Base-by-base conservation (phyloP, 768 basidiomycete genomes). In the Omphalotus guepiniiformis region DNA sequence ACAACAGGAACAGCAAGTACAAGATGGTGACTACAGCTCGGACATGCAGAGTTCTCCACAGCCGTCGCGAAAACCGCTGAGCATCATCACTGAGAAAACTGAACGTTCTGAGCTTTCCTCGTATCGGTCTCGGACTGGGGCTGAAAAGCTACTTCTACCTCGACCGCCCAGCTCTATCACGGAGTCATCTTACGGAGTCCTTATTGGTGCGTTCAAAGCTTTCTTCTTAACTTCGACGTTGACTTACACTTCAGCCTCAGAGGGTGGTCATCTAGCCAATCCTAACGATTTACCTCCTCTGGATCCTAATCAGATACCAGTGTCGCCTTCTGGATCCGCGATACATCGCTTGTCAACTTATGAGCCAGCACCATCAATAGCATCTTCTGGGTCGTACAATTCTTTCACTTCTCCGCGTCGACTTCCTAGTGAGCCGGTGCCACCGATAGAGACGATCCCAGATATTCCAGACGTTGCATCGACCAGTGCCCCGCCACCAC, bases 321-420 rank as follows among this genome's bases (percentile, higher is more conserved):
- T 80, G 16, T 87, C 86, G 11, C 85, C 85, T 32, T 80, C 86
- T 19, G 69, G 66, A 1, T 87, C 85, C 18, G 85, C 86, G 15
- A 56, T 85, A n/a, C 70, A 75, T 29, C 69, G 77, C 25, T 68
- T 86, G 26, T 80, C 84, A 11, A 69, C 67, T 27, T 76, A 76
- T 42, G 81, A 84, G 52, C 70, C 73, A 43, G 71, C 78, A 6
- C 80, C 80, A 29, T 81, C 82, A 16, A 65, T 75, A 56, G 63
- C 66, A 51, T 68, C 68, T 28, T 64, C 75, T 15, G 64, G 65
- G 41, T 64, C 64, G 51, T 62, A 65, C 63, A 49, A 64, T 53
- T 55, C 59, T 49, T 61, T 71, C 46, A 65, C 63, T 36, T 56
- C 67, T 6, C 66, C 71, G 48, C 69, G 68, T 42, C 63, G 63